A percentile compares a stretch with the other conserved stretches of the same genome.
phyloP scores from a whole-genome alignment of 805 yeast genomes.

The Metschnikowia arizonensis region DNA sequence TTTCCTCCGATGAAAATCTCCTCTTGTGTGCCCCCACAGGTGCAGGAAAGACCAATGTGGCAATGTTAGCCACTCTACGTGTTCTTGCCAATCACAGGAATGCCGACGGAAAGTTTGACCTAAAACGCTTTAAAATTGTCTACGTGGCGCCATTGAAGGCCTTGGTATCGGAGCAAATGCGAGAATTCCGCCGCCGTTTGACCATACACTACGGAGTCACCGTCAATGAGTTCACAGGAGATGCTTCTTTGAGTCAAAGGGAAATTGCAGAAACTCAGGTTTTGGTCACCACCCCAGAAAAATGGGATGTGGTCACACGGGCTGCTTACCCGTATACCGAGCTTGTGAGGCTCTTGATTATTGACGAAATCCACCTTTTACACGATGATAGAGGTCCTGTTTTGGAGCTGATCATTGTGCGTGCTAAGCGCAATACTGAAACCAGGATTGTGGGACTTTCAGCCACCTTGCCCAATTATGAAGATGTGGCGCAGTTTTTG shows the following conservation, averaged over 20 bases:
- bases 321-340: constrained; percentile 62
- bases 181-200: constrained; percentile 75
- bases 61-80: constrained; percentile 74
- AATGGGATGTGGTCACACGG: constrained; percentile 95
- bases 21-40: constrained; percentile 97
- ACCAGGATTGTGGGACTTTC: constrained; percentile 82
- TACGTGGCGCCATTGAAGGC: constrained; percentile 94
- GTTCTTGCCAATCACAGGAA: constrained; percentile 51
- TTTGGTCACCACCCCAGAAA: constrained; percentile 91
- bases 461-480: constrained; percentile 87
- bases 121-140: constrained; percentile 66
- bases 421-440: constrained; percentile 44
- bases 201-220: constrained; percentile 54
- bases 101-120: constrained; percentile 45
- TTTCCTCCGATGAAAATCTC: constrained; percentile 63
- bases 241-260: constrained; percentile 66
- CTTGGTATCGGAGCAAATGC: constrained; percentile 88
- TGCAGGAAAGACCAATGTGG: constrained; percentile 97
- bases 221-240: constrained; percentile 91
- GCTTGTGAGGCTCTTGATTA: constrained; percentile 64
- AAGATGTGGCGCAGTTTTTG: constrained; percentile 80
- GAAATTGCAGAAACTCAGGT: constrained; percentile 78
- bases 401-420: constrained; percentile 77
- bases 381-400: constrained; percentile 97
- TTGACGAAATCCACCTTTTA: constrained; percentile 89